Evolutionary conservation across 1,284 basidiomycete species (phyloP).

Genomic region (Fomitopsis palustris): DNA sequence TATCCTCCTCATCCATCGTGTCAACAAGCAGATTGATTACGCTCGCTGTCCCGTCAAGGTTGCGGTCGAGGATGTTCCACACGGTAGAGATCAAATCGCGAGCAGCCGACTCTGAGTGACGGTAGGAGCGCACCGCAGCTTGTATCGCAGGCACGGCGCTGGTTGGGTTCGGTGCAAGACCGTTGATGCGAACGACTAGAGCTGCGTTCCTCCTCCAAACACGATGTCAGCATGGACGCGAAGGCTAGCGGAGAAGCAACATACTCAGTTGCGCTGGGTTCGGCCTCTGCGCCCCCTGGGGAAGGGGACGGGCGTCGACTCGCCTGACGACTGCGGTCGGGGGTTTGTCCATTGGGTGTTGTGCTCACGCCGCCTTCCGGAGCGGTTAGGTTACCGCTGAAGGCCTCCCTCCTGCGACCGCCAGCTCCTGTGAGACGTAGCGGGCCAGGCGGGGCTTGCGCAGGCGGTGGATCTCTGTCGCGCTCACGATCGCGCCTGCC

Average conservation of each 20-base stretch:
- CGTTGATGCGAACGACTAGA: conserved; percentile 67
- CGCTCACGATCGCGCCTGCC: conserved; percentile 40
- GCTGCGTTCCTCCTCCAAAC: conserved; percentile 60
- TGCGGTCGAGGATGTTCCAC: conserved; percentile 79
- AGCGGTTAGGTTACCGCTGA: conserved; percentile 60
- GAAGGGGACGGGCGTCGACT: conserved; percentile 41
- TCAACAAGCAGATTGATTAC: conserved; percentile 80
- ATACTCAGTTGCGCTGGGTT: conserved; percentile 47
- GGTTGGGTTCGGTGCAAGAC: conserved; percentile 67
- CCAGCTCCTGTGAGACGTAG: conserved; percentile 30
- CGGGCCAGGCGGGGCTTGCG: conserved; percentile 26
- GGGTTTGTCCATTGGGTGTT: conserved; percentile 12
- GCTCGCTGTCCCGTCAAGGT: conserved; percentile 73
- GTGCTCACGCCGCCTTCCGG: conserved; percentile 29
- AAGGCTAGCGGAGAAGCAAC: not conserved
- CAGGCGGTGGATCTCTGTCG: conserved; percentile 46
- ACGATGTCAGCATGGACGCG: conserved; percentile 2
- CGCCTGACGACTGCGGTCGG: conserved; percentile 23
- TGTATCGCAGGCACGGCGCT: conserved; percentile 77
- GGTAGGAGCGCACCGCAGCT: conserved; percentile 79
- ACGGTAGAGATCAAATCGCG: conserved; percentile 86
- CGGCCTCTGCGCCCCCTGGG: conserved; percentile 50
- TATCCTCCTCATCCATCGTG: conserved; percentile 82
- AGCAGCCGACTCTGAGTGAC: conserved; percentile 75
- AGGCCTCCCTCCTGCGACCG: conserved; percentile 51